Evolutionary conservation across 2,329 filamentous ascomycete genomes (phyloP).

Genomic region (Huntiella decipiens): DNA sequence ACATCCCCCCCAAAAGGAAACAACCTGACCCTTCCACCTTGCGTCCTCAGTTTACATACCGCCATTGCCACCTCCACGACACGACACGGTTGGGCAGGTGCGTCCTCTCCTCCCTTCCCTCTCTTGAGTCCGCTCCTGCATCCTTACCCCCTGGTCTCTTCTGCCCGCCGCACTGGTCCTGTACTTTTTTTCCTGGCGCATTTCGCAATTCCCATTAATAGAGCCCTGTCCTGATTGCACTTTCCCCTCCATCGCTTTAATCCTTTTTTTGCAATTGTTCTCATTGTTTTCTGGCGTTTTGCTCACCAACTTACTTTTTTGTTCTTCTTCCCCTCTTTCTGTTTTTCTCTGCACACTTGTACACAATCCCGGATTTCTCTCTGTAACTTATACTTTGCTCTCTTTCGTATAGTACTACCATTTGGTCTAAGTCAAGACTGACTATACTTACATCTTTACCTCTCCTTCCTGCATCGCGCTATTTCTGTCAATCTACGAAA

Average conservation of each 20-base stretch:
- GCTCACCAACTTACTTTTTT: not conserved
- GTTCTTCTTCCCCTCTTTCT: slow-evolving; percentile 1
- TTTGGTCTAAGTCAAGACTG: not conserved
- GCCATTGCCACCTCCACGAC: no score
- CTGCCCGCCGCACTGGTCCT: slow-evolving; percentile 8
- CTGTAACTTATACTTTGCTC: not conserved
- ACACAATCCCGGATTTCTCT: not conserved
- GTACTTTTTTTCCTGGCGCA: slow-evolving; percentile 1
- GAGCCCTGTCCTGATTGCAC: slow-evolving; percentile 1
- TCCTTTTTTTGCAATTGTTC: not conserved
- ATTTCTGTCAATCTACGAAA: not conserved
- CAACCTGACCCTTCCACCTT: no score
- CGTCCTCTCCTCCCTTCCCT: not conserved
- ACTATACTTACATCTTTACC: not conserved
- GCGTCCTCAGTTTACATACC: no score
- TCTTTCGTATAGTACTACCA: not conserved
- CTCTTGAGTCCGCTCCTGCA: not conserved
- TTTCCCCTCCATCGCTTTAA: not conserved
- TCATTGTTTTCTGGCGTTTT: not conserved
- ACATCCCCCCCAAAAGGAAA: no score
- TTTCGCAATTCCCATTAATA: slow-evolving; percentile 2
- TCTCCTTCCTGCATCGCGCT: not conserved
- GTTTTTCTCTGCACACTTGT: not conserved
- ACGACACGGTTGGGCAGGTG: not conserved
- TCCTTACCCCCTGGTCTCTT: not conserved